Evolutionary conservation across 768 basidiomycete species (phyloP), one percentile per base, ranked within the genome.

Genomic region (Rhodocollybia butyracea): DNA sequence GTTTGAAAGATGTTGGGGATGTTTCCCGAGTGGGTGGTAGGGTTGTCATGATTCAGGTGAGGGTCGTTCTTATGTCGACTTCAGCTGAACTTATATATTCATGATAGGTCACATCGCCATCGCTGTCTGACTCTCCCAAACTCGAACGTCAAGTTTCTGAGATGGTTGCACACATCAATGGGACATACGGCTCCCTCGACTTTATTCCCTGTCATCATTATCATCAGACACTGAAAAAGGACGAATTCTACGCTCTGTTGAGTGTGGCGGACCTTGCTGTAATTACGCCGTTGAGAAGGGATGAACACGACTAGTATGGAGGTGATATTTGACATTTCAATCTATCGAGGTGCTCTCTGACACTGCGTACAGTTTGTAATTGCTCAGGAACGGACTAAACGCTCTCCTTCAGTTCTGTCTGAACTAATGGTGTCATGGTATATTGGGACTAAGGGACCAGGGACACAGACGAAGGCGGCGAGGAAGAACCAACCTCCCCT

Each of bases 221-320:
- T 75, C 96, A 99, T 72, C 96, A 99, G 72, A 86, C 91, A 1
- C 84, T 99, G 64, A 96, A 96, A 70, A 92, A 94, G 70, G 94
- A 98, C 71, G 96, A 99, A 68, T 99, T 97, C 70, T 98, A 98
- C 70, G 96, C 94, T 0, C 80, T 99, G 12, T 76, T 99, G 34
- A 87, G 85, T 54, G 95, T 92, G 3, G 95, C 96, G 5, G 95
- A 98, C 67, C 80, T 98, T 12, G 96, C 89, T 15, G 87, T 98
- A 39, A 96, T 98, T 69, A 98, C 96, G 0, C 93, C 94, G 1
- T 79, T 98, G 6, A 84, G 96, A 99, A 65, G 97, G 96, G 5
- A 98, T 98, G 97, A 99, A 99, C 78, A 98, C 96, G 13, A 97
- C 95, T 0, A 89, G 87, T 50, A 96, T 97, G 94, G 96, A 98